Conservation (phyloP, 75 land plant genomes). For the Picea sitchensis region DNA sequence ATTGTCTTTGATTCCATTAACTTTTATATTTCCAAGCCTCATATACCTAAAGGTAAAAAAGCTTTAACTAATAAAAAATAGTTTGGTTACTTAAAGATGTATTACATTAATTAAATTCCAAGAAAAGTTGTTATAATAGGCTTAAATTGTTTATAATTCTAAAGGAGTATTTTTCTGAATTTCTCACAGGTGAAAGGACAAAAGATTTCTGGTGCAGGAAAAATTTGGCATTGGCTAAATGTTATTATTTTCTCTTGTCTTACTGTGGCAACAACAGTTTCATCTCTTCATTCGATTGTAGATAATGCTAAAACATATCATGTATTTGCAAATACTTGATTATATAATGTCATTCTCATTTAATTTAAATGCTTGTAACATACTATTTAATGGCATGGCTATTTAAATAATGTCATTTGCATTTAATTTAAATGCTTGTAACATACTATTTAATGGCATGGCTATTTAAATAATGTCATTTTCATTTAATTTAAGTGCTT, state of each 20-base stretch:
- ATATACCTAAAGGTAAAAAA: constrained; percentile 42
- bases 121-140: too few relatives aligned
- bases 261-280: constrained; percentile 19
- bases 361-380: too few relatives aligned
- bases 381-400: too few relatives aligned
- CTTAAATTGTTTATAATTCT: not conserved
- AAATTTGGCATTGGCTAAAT: constrained; percentile 43
- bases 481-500: too few relatives aligned
- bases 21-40: constrained; percentile 39
- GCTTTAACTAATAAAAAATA: not conserved
- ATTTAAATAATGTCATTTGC: too few relatives aligned
- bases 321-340: constrained; percentile 41
- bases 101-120: not conserved
- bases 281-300: constrained; percentile 34
- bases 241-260: constrained; percentile 29
- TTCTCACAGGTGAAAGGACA: constrained; percentile 38
- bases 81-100: not conserved
- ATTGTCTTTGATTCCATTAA: constrained; percentile 31
- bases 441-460: too few relatives aligned
- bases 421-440: too few relatives aligned
- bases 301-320: constrained; percentile 29
- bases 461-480: too few relatives aligned
- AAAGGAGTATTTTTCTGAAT: not conserved
- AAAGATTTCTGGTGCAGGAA: constrained; percentile 6
- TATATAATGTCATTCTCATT: too few relatives aligned